phyloP scores from a whole-genome alignment of 371 early-diverging fungal genomes.

The Dinochytrium kinnereticum region DNA sequence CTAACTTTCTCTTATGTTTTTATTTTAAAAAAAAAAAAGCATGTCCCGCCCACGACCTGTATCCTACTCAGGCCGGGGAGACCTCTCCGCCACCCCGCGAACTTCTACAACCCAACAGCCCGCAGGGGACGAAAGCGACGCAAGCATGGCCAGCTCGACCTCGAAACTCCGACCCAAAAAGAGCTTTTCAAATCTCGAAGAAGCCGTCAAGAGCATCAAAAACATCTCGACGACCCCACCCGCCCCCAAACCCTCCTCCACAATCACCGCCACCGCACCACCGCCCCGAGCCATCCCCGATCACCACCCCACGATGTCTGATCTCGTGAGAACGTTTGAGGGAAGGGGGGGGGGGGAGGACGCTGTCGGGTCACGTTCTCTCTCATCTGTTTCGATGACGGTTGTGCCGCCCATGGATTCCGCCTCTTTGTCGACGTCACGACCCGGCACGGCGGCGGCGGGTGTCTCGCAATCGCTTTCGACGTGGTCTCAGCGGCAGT shows the following conservation, averaged over 20 bases:
- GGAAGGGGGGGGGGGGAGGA: neutral
- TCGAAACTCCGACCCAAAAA: neutral
- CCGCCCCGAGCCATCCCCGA: too few relatives aligned
- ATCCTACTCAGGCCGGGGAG: neutral
- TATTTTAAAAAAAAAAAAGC: too few relatives aligned
- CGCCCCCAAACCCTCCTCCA: too few relatives aligned
- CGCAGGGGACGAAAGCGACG: neutral
- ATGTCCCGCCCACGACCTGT: neutral
- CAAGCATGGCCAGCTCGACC: neutral
- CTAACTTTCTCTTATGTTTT: neutral
- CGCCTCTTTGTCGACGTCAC: too few relatives aligned
- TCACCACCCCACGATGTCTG: neutral
- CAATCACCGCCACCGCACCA: too few relatives aligned
- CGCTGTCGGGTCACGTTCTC: neutral
- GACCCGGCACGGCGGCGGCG: too few relatives aligned
- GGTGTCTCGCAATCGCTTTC: too few relatives aligned
- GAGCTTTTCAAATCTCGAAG: slow-evolving; percentile 9
- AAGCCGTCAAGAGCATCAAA: neutral
- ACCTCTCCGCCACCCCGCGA: neutral
- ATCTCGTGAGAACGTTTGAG: neutral
- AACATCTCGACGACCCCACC: neutral
- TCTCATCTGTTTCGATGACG: too few relatives aligned
- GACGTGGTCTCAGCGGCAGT: too few relatives aligned
- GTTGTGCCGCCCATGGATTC: too few relatives aligned
- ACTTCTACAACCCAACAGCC: neutral